phyloP scores from a whole-genome alignment of 2,329 filamentous ascomycete genomes.

The Raffaelea albimanens region DNA sequence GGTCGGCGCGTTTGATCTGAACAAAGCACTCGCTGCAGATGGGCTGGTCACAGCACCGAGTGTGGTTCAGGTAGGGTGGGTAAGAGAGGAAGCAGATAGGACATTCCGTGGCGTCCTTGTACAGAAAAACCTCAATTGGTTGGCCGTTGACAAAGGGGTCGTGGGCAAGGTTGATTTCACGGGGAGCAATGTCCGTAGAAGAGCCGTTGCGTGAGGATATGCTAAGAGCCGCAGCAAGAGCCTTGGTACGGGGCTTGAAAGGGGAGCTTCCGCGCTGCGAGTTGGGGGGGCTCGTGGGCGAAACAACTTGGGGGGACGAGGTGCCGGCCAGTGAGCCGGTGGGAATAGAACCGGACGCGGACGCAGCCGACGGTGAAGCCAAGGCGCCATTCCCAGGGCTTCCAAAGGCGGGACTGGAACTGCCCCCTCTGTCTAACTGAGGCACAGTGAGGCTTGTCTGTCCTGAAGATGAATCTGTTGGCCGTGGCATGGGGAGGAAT shows the following conservation, averaged over 20 bases:
- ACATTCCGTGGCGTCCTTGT: constrained; percentile 84
- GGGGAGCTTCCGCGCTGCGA: constrained; percentile 41
- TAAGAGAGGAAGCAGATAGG: constrained; percentile 97
- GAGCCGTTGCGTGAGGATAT: constrained; percentile 64
- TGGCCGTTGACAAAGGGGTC: constrained; percentile 93
- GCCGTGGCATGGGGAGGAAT: constrained; percentile 37
- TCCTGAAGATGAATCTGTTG: constrained; percentile 15
- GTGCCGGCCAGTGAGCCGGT: constrained; percentile 49
- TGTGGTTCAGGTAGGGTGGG: constrained; percentile 87
- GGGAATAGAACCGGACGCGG: not conserved
- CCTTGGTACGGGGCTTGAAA: constrained; percentile 80
- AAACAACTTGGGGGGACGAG: constrained; percentile 66
- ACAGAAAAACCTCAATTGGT: constrained; percentile 82
- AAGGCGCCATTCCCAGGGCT: not conserved
- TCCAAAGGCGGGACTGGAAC: not conserved
- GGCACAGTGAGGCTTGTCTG: constrained; percentile 59
- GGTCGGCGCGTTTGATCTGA: constrained; percentile 91
- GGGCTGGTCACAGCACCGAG: constrained; percentile 86
- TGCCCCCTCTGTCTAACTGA: not conserved
- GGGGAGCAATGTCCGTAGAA: constrained; percentile 60
- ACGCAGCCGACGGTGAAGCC: not conserved
- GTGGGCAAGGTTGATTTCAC: constrained; percentile 68
- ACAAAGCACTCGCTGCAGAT: constrained; percentile 99
- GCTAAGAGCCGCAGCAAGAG: constrained; percentile 71
- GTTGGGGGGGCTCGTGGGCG: constrained; percentile 40